Evolutionary conservation across 1,284 basidiomycete species (phyloP), one percentile per base, ranked within the genome.

Genomic region (Apiotrichum montevideense): DNA sequence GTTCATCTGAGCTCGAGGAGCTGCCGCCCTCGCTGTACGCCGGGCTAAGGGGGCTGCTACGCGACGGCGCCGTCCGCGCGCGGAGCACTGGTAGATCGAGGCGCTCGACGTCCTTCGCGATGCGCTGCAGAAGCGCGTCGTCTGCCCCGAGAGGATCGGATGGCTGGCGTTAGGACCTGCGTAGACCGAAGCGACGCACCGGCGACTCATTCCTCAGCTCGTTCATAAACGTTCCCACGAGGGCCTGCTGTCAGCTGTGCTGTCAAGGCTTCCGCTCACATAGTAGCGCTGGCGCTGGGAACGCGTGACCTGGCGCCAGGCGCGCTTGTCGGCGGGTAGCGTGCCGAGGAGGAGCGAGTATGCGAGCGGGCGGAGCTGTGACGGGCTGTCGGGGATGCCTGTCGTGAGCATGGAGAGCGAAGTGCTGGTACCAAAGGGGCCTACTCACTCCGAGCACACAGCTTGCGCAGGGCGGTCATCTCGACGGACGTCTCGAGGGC

Each of bases 361-460:
- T 0, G 72, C 66, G 40, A 74, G 55, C 9, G 75, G 73, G 10
- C 76, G 64, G 4, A 77, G 63, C 52, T 75, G 73, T 4, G 61
- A 62, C 0, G 75, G 75, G 32, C 70, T 62, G 11, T 69, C 62
- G 4, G 74, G 76, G 32, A 78, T 76, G 39, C 76, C 76, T 75
- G 29, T 21, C 21, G 21, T 21, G 21, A 21, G 21, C 21, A 21
- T 21, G 21, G 21, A 21, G 21, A 21, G 21, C 21, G 21, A 21
- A 21, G 21, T 21, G 21, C 21, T 21, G 21, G 21, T 21, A 21
- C 21, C 21, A 21, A 21, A 21, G 21, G 2, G 43, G 45, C 11
- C 9, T 7, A 49, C 47, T n/a, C 34, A 49, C 47, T 49, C 47
- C 65, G 52, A 6, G 67, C 62, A 51, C 73, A 75, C 1, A 77